Evolutionary conservation across 2,329 filamentous ascomycete species (phyloP).

Genomic region (Fusarium begoniae): DNA sequence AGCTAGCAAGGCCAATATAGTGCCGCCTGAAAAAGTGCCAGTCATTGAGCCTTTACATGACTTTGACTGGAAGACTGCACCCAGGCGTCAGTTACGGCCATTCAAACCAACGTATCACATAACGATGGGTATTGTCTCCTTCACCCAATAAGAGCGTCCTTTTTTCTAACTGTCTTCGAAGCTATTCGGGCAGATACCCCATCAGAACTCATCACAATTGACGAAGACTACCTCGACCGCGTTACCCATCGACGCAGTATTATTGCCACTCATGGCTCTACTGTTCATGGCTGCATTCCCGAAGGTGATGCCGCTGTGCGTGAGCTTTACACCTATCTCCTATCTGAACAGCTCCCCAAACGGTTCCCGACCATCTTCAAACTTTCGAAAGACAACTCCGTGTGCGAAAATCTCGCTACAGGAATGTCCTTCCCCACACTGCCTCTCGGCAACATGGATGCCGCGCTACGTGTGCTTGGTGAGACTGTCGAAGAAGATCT

Average conservation of each 20-base stretch:
- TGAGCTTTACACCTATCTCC: conserved; percentile 60
- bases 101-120: conserved; percentile 34
- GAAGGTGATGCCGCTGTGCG: conserved; percentile 53
- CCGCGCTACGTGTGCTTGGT: conserved; percentile 13
- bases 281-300: conserved; percentile 55
- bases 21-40: background rate
- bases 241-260: conserved; percentile 52
- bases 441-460: background rate
- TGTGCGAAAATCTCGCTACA: conserved; percentile 54
- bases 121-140: conserved; percentile 15
- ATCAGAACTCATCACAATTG: conserved; percentile 63
- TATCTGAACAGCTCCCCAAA: conserved; percentile 57
- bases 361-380: conserved; percentile 60
- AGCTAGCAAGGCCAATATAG: background rate
- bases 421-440: conserved; percentile 38
- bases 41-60: conserved; percentile 8
- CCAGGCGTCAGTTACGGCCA: conserved; percentile 1
- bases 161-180: conserved; percentile 26
- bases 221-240: conserved; percentile 58
- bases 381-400: conserved; percentile 44
- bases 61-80: conserved; percentile 25
- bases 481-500: conserved; percentile 44
- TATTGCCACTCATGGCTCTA: conserved; percentile 42
- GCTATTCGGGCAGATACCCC: conserved; percentile 54
- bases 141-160: accelerated